These are phyloP conservation scores for Populus simonii DNA, from an alignment of 345 rosid genomes.

Conservation along the genomic window DNA sequence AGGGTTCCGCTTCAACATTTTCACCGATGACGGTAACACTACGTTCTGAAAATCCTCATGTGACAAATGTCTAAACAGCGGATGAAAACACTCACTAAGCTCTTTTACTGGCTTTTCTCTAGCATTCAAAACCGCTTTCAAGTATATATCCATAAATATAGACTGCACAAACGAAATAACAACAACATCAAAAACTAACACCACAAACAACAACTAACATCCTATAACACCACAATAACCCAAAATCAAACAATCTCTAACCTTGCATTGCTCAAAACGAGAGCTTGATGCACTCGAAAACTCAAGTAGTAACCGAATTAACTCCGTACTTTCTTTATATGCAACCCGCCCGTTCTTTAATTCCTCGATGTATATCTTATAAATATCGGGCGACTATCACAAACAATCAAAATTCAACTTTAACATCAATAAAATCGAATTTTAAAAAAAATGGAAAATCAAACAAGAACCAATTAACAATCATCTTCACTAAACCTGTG, in stretches of 20 bases:
- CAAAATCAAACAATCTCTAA: constrained; percentile 22
- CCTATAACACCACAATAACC: neutral
- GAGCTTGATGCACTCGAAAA: constrained; percentile 50
- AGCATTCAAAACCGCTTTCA: constrained; percentile 73
- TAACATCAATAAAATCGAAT: neutral
- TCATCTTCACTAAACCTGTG: constrained; percentile 48
- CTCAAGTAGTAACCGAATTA: constrained; percentile 65
- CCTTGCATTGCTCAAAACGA: constrained; percentile 67
- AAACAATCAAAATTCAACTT: constrained; percentile 15
- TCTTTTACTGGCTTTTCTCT: constrained; percentile 62
- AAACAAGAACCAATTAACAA: neutral
- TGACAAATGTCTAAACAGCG: constrained; percentile 55
- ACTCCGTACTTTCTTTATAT: constrained; percentile 65
- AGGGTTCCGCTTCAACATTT: constrained; percentile 97
- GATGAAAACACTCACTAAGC: constrained; percentile 62
- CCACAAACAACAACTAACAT: neutral
- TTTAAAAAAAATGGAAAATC: neutral
- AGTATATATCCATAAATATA: constrained; percentile 70
- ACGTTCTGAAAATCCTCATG: constrained; percentile 76
- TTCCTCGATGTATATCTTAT: constrained; percentile 55
- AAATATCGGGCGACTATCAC: constrained; percentile 65
- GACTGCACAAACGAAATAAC: constrained; percentile 47
- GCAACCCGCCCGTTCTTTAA: constrained; percentile 64
- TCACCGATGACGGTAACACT: constrained; percentile 75
- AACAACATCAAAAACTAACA: constrained; percentile 10